Conservation (phyloP, 2,329 filamentous ascomycete species). For the Capronia coronata region DNA sequence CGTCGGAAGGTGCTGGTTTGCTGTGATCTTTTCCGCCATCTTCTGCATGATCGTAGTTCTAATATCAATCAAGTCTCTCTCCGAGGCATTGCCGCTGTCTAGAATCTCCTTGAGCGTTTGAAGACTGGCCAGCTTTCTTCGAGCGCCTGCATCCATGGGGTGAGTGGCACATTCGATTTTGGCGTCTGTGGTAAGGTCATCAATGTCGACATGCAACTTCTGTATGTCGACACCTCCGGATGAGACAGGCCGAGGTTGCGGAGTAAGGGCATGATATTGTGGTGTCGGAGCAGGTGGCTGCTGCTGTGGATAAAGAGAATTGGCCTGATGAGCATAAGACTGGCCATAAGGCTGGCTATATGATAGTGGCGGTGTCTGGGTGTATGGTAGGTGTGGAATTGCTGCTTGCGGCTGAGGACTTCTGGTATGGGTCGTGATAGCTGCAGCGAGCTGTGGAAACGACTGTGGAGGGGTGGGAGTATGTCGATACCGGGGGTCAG, state of each 20-base stretch:
- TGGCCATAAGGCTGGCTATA: constrained; percentile 14
- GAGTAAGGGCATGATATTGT: constrained; percentile 30
- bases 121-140: constrained; percentile 26
- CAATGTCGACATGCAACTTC: constrained; percentile 67
- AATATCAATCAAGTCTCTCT: constrained; percentile 25
- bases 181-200: constrained; percentile 28
- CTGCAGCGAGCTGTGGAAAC: constrained; percentile 11
- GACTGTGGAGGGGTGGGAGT: constrained; percentile 27
- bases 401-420: constrained; percentile 16
- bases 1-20: constrained; percentile 32
- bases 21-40: constrained; percentile 43
- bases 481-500: constrained; percentile 44
- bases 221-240: constrained; percentile 51
- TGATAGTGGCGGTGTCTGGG: constrained; percentile 27
- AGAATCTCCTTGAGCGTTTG: constrained; percentile 29
- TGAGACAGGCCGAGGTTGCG: constrained; percentile 30
- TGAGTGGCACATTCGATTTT: constrained; percentile 29
- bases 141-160: constrained; percentile 25
- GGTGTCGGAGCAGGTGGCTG: constrained; percentile 26
- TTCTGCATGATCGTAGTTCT: constrained; percentile 25
- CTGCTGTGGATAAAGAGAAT: constrained; percentile 15
- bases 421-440: constrained; percentile 14
- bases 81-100: constrained; percentile 24
- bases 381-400: constrained; percentile 30
- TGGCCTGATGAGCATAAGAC: constrained; percentile 6